Conservation (phyloP, 257 asterid genomes). For the Ilex asprella region DNA sequence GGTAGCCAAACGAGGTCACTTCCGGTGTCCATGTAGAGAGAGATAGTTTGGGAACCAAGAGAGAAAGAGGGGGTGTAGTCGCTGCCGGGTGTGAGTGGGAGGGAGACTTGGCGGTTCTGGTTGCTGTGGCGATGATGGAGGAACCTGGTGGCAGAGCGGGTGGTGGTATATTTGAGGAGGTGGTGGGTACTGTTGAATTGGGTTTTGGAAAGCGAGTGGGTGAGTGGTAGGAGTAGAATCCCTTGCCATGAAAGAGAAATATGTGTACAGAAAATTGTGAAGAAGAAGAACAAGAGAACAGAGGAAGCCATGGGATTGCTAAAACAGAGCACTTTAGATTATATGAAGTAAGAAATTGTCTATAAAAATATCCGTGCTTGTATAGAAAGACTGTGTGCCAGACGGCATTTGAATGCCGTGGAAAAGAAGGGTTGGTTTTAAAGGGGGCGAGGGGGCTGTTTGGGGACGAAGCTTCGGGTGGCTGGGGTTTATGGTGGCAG, state of each 20-base stretch:
- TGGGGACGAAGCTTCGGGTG: too few relatives aligned
- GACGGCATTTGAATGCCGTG: too few relatives aligned
- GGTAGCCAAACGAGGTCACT: slow-evolving; percentile 98
- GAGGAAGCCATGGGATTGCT: slow-evolving; percentile 2
- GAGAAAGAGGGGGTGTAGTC: slow-evolving; percentile 80
- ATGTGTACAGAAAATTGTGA: slow-evolving; percentile 11
- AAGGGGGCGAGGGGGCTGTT: too few relatives aligned
- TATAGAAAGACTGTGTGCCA: too few relatives aligned
- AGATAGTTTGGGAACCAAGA: slow-evolving; percentile 55
- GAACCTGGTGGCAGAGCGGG: slow-evolving; percentile 62
- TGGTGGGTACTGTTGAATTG: slow-evolving; percentile 53
- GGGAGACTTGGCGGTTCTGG: slow-evolving; percentile 51
- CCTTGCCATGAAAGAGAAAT: slow-evolving; percentile 10
- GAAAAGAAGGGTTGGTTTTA: too few relatives aligned
- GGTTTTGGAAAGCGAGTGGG: slow-evolving; percentile 53
- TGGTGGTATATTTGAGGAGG: slow-evolving; percentile 69
- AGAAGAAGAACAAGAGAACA: slow-evolving; percentile 23
- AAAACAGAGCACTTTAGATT: too few relatives aligned
- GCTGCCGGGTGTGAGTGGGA: slow-evolving; percentile 76
- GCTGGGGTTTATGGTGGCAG: too few relatives aligned
- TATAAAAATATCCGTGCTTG: too few relatives aligned
- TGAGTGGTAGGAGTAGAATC: slow-evolving; percentile 43
- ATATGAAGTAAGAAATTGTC: too few relatives aligned
- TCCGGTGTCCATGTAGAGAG: slow-evolving; percentile 93
- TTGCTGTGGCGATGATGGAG: slow-evolving; percentile 33